Evolutionary conservation across 176 grass and related monocot genomes (phyloP), one percentile per base, ranked within the genome.

Genomic region (Oryza nivara): DNA sequence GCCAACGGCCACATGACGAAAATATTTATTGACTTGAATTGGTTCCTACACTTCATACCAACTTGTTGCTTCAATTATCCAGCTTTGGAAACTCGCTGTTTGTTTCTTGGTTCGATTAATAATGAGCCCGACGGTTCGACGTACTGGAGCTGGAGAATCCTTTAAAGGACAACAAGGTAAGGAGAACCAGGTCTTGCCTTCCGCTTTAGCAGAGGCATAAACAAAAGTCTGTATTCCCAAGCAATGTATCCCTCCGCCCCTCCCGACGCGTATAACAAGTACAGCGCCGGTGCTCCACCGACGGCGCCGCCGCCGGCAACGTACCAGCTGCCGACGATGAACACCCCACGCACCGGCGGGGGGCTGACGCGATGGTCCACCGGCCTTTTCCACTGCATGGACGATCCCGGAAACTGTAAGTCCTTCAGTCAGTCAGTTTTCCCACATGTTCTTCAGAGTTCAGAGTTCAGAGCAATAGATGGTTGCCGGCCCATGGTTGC

Each of bases 381-480:
- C 14, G 89, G 96, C 25, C 96, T 99, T 67, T 99, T 92, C 91
- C 91, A 99, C 87, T 99, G 96, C 77, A 89, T 92, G 91, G 96
- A 99, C 83, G 96, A 99, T 48, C 93, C 96, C 2, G 93, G 93
- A 2, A 99, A 96, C 91, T 99, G 93, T 94, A 88, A 93, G 86
- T 68, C 19, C 19, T 51, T 35, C 70, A 6, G 36, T 38, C 36
- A 38, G 36, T 38, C 36, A 38, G 36, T 38, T 7, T 6, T 38
- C 36, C 36, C 17, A 58, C 49, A 9, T 19, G 38, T 47, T 77
- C 40, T 20, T 13, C 51, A 49, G 9, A 58, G 46, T 35, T 30
- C 43, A 45, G 52, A 87, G 63, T 41, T 41, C 40, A 9, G 40
- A 41, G 40, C 65, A 26, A 65, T 64, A 23, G 36, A 48, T 15